Evolutionary conservation across 2,329 filamentous ascomycete genomes (phyloP).

Genomic region (Beauveria varroae): DNA sequence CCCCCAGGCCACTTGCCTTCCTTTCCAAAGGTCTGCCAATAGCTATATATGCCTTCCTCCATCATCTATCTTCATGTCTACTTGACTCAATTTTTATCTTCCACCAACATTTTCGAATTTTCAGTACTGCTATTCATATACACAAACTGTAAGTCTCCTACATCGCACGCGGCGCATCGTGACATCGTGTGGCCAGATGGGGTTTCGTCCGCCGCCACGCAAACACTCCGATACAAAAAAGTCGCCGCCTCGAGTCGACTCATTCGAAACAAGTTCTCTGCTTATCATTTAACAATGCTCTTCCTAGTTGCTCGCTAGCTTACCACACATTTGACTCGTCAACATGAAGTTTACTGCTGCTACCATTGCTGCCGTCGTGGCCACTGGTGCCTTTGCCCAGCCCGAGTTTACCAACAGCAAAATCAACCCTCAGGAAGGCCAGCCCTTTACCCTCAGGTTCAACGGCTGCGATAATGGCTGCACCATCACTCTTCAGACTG

Average conservation of each 20-base stretch:
- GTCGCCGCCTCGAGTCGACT: neutral
- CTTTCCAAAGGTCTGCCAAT: too few species aligned
- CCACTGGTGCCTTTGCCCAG: slow-evolving; percentile 21
- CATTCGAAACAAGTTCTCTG: neutral
- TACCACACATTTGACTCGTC: slow-evolving; percentile 11
- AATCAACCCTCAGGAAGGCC: slow-evolving; percentile 22
- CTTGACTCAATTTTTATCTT: too few species aligned
- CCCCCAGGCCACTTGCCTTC: too few species aligned
- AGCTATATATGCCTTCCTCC: too few species aligned
- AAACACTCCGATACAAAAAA: neutral
- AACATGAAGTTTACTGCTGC: slow-evolving; percentile 31
- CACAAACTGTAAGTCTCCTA: neutral
- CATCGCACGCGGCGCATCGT: neutral
- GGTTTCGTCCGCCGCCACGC: neutral
- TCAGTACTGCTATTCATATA: too few species aligned
- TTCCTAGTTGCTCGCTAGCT: neutral
- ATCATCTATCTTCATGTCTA: too few species aligned
- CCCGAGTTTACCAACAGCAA: slow-evolving; percentile 26
- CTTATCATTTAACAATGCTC: neutral
- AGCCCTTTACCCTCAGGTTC: slow-evolving; percentile 26
- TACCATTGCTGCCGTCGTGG: slow-evolving; percentile 17
- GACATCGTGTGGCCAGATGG: neutral
- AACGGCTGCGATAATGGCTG: slow-evolving; percentile 25
- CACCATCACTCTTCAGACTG: slow-evolving; percentile 28
- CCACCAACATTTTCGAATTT: too few species aligned